Evolutionary conservation across 768 basidiomycete genomes (phyloP).

Genomic region (Hemileccinum rubropunctum): DNA sequence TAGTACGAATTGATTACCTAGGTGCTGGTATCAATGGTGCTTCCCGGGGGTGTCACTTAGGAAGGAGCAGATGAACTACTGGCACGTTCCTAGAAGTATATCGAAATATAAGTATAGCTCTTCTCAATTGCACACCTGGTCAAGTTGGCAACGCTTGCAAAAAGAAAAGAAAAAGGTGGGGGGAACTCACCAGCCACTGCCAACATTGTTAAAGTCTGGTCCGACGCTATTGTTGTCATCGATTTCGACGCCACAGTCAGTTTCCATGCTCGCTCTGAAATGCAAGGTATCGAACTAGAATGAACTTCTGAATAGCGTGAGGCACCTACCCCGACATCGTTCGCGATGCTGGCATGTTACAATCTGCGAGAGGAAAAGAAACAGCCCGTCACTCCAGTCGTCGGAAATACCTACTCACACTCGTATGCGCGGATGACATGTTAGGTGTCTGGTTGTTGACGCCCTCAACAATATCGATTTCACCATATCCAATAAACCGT

Average conservation of each 20-base stretch:
- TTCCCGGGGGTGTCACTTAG: slow-evolving; percentile 26
- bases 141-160: background rate
- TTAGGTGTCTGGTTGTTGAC: slow-evolving; percentile 31
- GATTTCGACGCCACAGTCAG: slow-evolving; percentile 31
- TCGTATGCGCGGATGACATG: slow-evolving; percentile 31
- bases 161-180: background rate
- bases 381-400: too few relatives aligned
- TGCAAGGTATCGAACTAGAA: background rate
- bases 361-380: slow-evolving; percentile 17
- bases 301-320: background rate
- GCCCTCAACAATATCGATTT: slow-evolving; percentile 34
- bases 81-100: slow-evolving; percentile 43
- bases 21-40: slow-evolving; percentile 16
- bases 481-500: slow-evolving; percentile 9
- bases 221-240: slow-evolving; percentile 32
- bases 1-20: slow-evolving; percentile 21
- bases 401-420: slow-evolving; percentile 11
- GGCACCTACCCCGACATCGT: slow-evolving; percentile 31
- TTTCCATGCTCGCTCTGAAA: slow-evolving; percentile 13
- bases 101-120: slow-evolving; percentile 28
- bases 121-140: slow-evolving; percentile 37
- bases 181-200: slow-evolving; percentile 34
- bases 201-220: slow-evolving; percentile 32
- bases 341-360: slow-evolving; percentile 29
- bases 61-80: slow-evolving; percentile 35